Evolutionary conservation across 1,139 yeast species (phyloP).

Genomic region (Debaryomyces nepalensis): DNA sequence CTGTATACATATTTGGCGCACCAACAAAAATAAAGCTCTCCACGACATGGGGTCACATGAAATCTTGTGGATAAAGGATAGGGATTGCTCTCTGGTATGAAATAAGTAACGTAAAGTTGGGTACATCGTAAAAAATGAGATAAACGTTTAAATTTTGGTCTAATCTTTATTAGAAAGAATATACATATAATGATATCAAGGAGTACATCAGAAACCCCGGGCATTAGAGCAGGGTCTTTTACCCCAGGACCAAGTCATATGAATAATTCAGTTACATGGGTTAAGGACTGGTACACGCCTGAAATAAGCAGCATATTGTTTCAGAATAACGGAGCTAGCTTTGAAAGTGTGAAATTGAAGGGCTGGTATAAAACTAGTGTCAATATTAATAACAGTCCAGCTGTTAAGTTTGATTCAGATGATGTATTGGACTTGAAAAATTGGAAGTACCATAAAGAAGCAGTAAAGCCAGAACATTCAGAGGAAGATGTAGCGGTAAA

Average conservation of each 20-base stretch:
- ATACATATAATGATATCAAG: conserved; percentile 22
- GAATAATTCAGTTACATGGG: conserved; percentile 44
- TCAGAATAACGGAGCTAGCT: conserved; percentile 4
- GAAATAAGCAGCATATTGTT: conserved; percentile 17
- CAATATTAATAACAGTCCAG: conserved; percentile 22
- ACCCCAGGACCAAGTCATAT: conserved; percentile 26
- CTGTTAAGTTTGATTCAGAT: conserved; percentile 21
- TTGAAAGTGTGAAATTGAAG: conserved; percentile 31
- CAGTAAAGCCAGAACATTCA: conserved; percentile 18
- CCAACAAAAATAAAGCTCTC: neutral
- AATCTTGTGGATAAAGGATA: conserved; percentile 8
- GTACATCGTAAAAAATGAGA: conserved; percentile 7
- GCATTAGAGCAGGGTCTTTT: conserved; percentile 4
- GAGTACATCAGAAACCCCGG: conserved; percentile 25
- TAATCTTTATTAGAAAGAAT: neutral
- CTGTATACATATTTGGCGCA: conserved; percentile 1
- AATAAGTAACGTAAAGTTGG: neutral
- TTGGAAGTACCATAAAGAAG: conserved; percentile 33
- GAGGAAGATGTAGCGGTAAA: conserved; percentile 12
- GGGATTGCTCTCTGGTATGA: conserved; percentile 4
- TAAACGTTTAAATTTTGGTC: conserved; percentile 1
- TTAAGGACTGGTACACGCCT: conserved; percentile 48
- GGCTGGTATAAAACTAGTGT: conserved; percentile 45
- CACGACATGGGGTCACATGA: conserved; percentile 10
- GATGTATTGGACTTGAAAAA: conserved; percentile 38